Evolutionary conservation across 176 grass and related monocot species (phyloP), one percentile per base, ranked within the genome.

Genomic region (Elymus sibiricus): DNA sequence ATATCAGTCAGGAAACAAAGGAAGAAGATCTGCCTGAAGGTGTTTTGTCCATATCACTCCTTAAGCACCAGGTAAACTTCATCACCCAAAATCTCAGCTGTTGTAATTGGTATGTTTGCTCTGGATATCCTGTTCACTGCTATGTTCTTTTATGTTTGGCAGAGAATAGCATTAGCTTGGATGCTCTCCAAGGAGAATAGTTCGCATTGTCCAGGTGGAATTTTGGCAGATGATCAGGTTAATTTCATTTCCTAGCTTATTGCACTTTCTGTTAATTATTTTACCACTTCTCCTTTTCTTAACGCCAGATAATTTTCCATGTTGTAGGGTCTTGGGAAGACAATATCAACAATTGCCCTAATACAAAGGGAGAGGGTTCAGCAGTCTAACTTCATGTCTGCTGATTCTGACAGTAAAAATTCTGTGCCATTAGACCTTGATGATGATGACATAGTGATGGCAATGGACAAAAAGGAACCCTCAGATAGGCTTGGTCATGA

Each of bases 141-240:
- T 19, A 37, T 86, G 34, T 86, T 86, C 61, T 78, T 81, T 92
- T 68, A 74, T 83, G 65, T 86, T 90, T 70, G 37, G 61, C 85
- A 98, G 96, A 98, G 84, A 98, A 95, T 94, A 78, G 93, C 93
- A 49, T 88, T 98, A 86, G 84, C 91, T 70, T 98, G 96, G 96
- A 98, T 98, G 96, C 28, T 94, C 78, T 89, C 92, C 26, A 98
- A 88, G 76, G 96, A 98, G 88, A 93, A 94, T 65, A 94, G 93
- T 70, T 78, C 79, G 22, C 93, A 91, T 86, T 98, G 96, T 90
- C 59, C 84, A 28, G 96, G 96, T 81, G 96, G 96, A 89, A 95
- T 95, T 83, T 92, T 98, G 62, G 96, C 96, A 86, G 96, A 98
- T 78, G 96, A 98, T 94, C 96, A 98, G 93, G 96, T 98, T 78